A percentile compares a stretch with the other conserved stretches of the same genome.
These are phyloP conservation scores for Penicillium sp. DNA, from an alignment of 2,329 filamentous ascomycete species.

Conservation along the genomic window DNA sequence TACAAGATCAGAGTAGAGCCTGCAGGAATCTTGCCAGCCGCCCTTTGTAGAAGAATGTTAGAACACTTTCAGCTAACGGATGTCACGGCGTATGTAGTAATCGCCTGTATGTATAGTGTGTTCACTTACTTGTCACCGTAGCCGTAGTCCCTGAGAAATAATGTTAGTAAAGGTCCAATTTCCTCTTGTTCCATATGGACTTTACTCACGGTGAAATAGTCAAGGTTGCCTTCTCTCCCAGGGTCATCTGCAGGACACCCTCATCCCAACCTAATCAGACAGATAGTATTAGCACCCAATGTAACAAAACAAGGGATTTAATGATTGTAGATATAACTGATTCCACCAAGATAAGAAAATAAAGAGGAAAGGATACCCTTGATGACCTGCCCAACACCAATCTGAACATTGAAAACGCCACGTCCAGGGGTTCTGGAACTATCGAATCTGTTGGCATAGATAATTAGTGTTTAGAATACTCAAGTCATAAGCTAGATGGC, in stretches of 20 bases:
- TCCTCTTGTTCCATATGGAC: background rate
- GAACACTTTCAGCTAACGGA: background rate
- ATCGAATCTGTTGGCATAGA: conserved; percentile 67
- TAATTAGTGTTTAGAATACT: background rate
- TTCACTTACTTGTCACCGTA: conserved; percentile 40
- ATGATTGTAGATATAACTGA: background rate
- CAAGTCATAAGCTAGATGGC: background rate
- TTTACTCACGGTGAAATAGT: conserved; percentile 69
- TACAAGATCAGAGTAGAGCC: conserved; percentile 77
- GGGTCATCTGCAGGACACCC: conserved; percentile 77
- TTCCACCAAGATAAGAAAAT: background rate
- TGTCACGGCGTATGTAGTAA: background rate
- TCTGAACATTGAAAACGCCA: conserved; percentile 70
- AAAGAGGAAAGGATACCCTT: conserved; percentile 60
- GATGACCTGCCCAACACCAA: conserved; percentile 83
- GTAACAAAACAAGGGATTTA: background rate
- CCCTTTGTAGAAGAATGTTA: conserved; percentile 15
- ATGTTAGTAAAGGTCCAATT: background rate
- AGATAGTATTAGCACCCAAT: background rate
- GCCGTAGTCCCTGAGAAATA: conserved; percentile 30
- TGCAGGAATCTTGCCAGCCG: conserved; percentile 59
- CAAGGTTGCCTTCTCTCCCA: conserved; percentile 83
- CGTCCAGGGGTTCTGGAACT: conserved; percentile 67
- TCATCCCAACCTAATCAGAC: conserved; percentile 68
- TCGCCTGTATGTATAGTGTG: background rate